Evolutionary conservation across 495 filamentous ascomycete genomes (phyloP).

Genomic region (Tuber brumale): DNA sequence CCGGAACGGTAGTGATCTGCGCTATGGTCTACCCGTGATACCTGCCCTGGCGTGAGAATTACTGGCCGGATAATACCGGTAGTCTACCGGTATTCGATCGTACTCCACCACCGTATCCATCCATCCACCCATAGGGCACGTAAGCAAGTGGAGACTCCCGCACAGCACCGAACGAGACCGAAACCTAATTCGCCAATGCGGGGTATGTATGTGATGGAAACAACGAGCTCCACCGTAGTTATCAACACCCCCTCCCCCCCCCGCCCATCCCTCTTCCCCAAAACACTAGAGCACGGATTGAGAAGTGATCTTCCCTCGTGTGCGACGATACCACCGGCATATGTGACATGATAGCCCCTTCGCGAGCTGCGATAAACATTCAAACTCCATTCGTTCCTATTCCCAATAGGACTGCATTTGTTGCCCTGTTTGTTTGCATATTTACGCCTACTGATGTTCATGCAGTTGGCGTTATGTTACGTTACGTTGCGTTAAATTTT

Average conservation of each 20-base stretch:
- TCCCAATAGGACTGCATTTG: slow-evolving; percentile 1
- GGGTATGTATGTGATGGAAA: neutral
- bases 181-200: neutral
- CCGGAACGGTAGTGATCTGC: neutral
- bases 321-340: neutral
- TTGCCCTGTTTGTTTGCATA: neutral
- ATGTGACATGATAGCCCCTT: neutral
- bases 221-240: neutral
- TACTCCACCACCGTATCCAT: neutral
- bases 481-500: neutral
- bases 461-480: neutral
- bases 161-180: neutral
- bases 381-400: neutral
- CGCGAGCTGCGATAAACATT: neutral
- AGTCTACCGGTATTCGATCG: neutral
- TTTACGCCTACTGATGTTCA: neutral
- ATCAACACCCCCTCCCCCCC: neutral
- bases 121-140: neutral
- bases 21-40: neutral
- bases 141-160: neutral
- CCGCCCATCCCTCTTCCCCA: neutral
- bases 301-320: neutral
- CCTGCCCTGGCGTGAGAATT: neutral
- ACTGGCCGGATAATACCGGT: neutral
- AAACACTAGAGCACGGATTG: neutral